A percentile compares a stretch with the other conserved stretches of the same genome.
Conservation (phyloP, 2,329 filamentous ascomycete genomes). For the Corynespora cassiicola region DNA sequence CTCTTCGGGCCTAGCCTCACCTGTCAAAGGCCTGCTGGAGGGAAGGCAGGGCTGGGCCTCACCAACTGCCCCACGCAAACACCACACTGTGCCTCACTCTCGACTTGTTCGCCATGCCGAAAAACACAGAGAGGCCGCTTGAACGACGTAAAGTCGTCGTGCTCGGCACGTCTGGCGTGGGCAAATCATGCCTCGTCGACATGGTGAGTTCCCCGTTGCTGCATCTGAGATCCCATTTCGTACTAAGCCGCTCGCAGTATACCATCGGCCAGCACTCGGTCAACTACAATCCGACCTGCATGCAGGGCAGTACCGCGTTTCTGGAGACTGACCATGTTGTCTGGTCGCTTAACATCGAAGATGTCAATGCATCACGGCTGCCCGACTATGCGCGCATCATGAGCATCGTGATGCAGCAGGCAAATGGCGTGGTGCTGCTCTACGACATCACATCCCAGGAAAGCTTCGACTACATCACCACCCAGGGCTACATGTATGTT, state of each 20-base stretch:
- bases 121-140: background rate
- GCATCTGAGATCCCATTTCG: no score
- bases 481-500: constrained; percentile 22
- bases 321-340: no score
- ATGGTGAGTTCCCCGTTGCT: constrained; percentile 17
- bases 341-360: no score
- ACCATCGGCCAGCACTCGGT: constrained; percentile 13
- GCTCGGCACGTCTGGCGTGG: constrained; percentile 27
- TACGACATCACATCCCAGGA: constrained; percentile 31
- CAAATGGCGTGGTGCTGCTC: constrained; percentile 33
- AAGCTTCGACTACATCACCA: constrained; percentile 29
- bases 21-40: background rate
- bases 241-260: no score
- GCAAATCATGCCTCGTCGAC: constrained; percentile 36
- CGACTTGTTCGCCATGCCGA: background rate
- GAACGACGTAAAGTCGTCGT: constrained; percentile 15
- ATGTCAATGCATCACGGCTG: no score
- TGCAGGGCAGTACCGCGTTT: no score
- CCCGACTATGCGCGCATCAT: no score
- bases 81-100: background rate
- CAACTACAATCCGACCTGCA: constrained; percentile 18
- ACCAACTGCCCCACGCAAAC: no score
- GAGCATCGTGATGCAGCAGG: no score
- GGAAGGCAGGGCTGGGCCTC: no score
- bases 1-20: background rate